Base-by-base conservation (phyloP, 176 grass and related monocot species). In the Panicum miliaceum region DNA sequence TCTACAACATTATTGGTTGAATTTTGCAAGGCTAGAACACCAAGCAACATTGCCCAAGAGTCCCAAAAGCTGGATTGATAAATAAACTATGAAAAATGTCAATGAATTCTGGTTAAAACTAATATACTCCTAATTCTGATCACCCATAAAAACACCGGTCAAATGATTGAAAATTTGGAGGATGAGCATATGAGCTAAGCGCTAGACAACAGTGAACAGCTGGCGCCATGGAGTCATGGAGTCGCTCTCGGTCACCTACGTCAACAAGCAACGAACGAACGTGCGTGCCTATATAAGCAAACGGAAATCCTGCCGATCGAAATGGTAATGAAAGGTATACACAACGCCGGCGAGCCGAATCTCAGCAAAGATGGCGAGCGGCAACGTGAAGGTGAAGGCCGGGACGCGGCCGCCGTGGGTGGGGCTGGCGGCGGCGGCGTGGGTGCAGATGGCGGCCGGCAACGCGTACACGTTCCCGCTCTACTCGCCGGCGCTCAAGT, bases 401-500 rank as follows among this genome's bases (percentile, higher is more conserved):
- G 90, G 89, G 50, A 88, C 84, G 37, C 84, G 92, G 81, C 92
- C 89, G 29, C 89, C 92, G 12, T 94, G 92, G 92, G 81, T 94
- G 64, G 92, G 92, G 16, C 78, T 94, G 34, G 90, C 87, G 36
- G 90, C 92, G 29, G 89, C 92, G 19, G 90, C 79, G 42, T 92
- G 89, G 92, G 90, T 88, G 59, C 87, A 88, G 88, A 88, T 94
- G 77, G 87, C 87, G 2, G 92, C 89, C 5, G 92, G 92, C 48
- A 92, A 78, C 46, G 92, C 59, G 1, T 94, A 94, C 73, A 80
- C 75, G 65, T 94, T 94, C 81, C 92, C 92, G 62, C 89, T 94
- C 37, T 92, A 92, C 77, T 94, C 89, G 1, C 89, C 81, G 15
- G 67, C 87, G 59, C 72, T 89, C 25, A 94, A 94, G 59, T 34